Conservation (phyloP, 352 stramenopile species). For the Elongisporangium senticosum region DNA sequence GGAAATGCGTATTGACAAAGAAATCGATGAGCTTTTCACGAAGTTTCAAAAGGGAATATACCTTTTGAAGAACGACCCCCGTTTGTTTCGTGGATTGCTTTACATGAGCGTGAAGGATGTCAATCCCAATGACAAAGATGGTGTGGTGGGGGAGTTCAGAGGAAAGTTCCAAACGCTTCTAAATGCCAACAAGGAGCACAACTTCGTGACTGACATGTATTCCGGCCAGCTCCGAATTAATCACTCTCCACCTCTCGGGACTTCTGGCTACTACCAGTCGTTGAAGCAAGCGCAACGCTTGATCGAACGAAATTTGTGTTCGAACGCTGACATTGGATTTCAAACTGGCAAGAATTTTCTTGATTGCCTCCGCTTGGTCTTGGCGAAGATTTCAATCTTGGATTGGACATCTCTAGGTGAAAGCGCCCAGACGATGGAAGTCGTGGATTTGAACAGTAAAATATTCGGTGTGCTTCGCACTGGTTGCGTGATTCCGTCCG, state of each 20-base stretch:
- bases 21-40: constrained; percentile 60
- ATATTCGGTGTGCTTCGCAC: constrained; percentile 20
- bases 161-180: constrained; percentile 42
- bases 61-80: constrained; percentile 54
- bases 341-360: constrained; percentile 42
- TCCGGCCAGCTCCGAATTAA: constrained; percentile 49
- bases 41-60: constrained; percentile 65
- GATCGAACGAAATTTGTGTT: constrained; percentile 25
- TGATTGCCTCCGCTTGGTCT: constrained; percentile 60
- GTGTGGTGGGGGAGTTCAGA: constrained; percentile 44
- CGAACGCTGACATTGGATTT: constrained; percentile 24
- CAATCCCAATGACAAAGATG: constrained; percentile 53
- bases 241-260: constrained; percentile 64
- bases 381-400: constrained; percentile 73
- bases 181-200: constrained; percentile 41
- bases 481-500: constrained; percentile 18
- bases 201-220: constrained; percentile 68
- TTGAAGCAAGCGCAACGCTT: constrained; percentile 30
- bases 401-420: constrained; percentile 72
- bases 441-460: constrained; percentile 22
- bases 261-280: constrained; percentile 56
- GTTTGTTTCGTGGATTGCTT: constrained; percentile 48
- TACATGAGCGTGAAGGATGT: constrained; percentile 78
- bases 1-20: constrained; percentile 75
- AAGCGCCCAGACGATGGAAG: constrained; percentile 27